Evolutionary conservation across 371 early-diverging fungal genomes (phyloP), one percentile per base, ranked within the genome.

Genomic region (Actinomortierella wolfii): DNA sequence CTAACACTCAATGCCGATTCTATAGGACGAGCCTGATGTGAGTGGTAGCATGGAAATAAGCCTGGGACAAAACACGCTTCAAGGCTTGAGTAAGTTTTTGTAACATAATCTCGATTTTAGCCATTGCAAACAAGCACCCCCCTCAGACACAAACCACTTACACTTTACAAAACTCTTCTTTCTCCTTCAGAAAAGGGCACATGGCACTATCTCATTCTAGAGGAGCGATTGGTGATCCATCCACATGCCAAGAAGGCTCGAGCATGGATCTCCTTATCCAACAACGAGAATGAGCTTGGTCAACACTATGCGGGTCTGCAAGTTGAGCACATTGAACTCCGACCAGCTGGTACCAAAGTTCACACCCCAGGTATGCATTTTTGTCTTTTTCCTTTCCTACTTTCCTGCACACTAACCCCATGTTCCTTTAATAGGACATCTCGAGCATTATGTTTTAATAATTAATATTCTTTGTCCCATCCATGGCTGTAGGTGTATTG

Each of bases 21-120:
- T 9, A 14, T 54, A 74, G 67, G 26, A 28, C n/a, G 74, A 74
- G 24, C 64, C 74, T 5, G 74, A 74, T 51, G 51, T 67, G 21
- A 74, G 57, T 51, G 74, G 74, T 11, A 54, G 59, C 39, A n/a
- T 67, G 44, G 74, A 74, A 48, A 61, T 74, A 24, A 67, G 62
- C 21, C 49, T 74, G 61, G 64, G 64, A 6, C 26, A 59, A 0
- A 51, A 74, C 24, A 63, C 47, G 11, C 23, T 74, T 25, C 53
- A 49, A 15, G 29, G 46, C 5, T n/a, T 74, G 43, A 60, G 74
- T 67, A 67, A 23, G 15, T 39, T 24, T n/a, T 17, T 15, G 9
- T 5, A 18, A 11, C 15, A 45, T 18, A 25, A 23, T 18, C 23
- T 21, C 23, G 24, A 1, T 15, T 5, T 25, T 23, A 51, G 9